These are phyloP conservation scores for Glycine latifolia DNA, from an alignment of 306 rosid species.

Conservation along the genomic window DNA sequence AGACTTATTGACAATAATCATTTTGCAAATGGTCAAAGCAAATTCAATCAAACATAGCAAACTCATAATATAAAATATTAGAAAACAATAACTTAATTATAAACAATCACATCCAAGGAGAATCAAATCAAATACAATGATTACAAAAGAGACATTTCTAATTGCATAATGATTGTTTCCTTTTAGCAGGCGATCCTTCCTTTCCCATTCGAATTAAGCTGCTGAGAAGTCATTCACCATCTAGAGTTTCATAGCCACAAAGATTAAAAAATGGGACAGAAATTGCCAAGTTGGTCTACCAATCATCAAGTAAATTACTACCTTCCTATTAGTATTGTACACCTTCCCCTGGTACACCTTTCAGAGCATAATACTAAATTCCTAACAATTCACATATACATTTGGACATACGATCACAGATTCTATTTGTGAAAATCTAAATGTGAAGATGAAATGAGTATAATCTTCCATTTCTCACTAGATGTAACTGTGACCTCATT, in stretches of 20 bases:
- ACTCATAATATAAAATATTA: background rate
- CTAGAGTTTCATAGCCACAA: background rate
- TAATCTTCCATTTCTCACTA: too few species aligned
- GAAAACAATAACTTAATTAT: background rate
- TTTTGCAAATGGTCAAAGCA: background rate
- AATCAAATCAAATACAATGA: conserved; percentile 7
- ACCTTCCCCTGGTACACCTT: background rate
- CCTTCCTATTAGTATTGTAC: background rate
- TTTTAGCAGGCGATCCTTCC: too few species aligned
- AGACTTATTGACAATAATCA: background rate
- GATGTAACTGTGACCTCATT: too few species aligned
- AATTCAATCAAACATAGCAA: background rate
- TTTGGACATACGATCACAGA: background rate
- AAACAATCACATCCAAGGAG: background rate
- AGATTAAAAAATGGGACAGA: background rate
- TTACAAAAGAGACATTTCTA: background rate
- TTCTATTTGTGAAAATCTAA: background rate
- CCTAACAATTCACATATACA: background rate
- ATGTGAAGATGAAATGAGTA: background rate
- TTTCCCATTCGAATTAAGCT: background rate
- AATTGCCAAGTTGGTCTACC: background rate
- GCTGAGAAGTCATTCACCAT: background rate
- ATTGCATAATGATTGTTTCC: too few species aligned
- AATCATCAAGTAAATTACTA: background rate
- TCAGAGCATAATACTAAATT: background rate